Conservation (phyloP, 2,329 filamentous ascomycete species). For the Pseudocercospora fuligena region DNA sequence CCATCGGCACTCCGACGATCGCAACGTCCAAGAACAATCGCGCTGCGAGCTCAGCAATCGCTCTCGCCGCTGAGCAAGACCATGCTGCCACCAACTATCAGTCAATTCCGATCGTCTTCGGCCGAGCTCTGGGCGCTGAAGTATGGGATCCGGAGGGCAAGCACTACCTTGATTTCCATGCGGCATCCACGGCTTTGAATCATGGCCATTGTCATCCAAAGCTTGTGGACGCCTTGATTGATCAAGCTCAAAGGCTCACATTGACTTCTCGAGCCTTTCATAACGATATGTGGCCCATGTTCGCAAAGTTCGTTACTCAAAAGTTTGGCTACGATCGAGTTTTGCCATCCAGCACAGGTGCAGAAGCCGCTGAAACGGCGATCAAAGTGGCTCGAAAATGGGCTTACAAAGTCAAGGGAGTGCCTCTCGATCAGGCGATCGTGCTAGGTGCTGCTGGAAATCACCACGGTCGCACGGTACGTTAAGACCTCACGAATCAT, state of each 20-base stretch:
- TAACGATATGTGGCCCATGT: conserved; percentile 95
- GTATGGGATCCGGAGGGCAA: conserved; percentile 92
- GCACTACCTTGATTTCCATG: conserved; percentile 95
- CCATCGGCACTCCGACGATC: not conserved
- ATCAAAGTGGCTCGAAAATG: conserved; percentile 95
- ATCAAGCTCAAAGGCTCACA: conserved; percentile 86
- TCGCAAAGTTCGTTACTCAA: conserved; percentile 85
- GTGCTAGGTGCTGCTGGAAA: conserved; percentile 85
- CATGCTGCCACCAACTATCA: conserved; percentile 98
- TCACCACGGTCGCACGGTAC: conserved; percentile 94
- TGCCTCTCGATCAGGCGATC: conserved; percentile 79
- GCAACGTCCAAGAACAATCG: conserved; percentile 60
- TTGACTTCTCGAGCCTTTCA: conserved; percentile 93
- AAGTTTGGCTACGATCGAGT: conserved; percentile 97
- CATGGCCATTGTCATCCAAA: conserved; percentile 97
- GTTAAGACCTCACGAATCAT: not conserved
- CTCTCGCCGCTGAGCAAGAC: conserved; percentile 78
- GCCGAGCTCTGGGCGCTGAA: conserved; percentile 78
- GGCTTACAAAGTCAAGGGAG: conserved; percentile 96
- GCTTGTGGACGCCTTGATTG: conserved; percentile 82
- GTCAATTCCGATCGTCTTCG: conserved; percentile 89
- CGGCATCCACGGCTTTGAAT: conserved; percentile 95
- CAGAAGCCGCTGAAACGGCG: conserved; percentile 91
- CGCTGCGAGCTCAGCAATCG: conserved; percentile 74
- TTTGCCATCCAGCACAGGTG: conserved; percentile 95